phyloP scores from a whole-genome alignment of 345 rosid genomes.

The Eucalyptus fibrosa region DNA sequence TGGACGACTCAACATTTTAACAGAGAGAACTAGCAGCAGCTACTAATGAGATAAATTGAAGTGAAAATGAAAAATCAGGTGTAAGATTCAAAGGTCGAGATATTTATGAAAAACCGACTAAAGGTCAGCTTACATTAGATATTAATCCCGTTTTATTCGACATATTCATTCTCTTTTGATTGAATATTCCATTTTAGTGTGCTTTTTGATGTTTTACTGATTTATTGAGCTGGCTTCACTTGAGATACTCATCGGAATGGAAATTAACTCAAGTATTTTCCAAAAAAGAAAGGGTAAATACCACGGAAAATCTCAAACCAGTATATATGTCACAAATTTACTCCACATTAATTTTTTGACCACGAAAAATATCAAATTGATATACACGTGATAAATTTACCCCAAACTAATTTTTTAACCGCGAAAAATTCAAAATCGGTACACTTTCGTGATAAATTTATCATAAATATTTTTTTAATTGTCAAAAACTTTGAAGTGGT shows the following conservation, averaged over 20 bases:
- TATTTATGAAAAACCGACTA: neutral
- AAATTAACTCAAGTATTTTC: neutral
- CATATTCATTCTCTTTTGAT: neutral
- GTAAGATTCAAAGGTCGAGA: neutral
- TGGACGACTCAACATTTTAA: neutral
- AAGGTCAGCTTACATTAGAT: neutral
- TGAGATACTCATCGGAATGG: neutral
- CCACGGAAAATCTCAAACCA: accelerated
- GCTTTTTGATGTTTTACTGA: neutral
- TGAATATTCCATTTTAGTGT: neutral
- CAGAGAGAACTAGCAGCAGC: no score
- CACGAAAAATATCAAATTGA: accelerated
- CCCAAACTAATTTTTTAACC: accelerated
- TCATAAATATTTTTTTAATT: accelerated
- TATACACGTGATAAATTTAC: accelerated
- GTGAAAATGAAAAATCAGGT: neutral
- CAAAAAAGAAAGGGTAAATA: neutral
- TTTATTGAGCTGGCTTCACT: neutral
- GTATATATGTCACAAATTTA: no score
- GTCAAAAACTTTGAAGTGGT: accelerated
- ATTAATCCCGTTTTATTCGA: neutral
- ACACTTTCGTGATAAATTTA: no score
- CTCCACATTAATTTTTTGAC: no score
- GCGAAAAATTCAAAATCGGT: accelerated
- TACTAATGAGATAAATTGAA: neutral